A percentile compares a stretch with the other conserved stretches of the same genome.
These are phyloP conservation scores for Pinus tabuliformis DNA, from an alignment of 75 land plant species.

Conservation along the genomic window DNA sequence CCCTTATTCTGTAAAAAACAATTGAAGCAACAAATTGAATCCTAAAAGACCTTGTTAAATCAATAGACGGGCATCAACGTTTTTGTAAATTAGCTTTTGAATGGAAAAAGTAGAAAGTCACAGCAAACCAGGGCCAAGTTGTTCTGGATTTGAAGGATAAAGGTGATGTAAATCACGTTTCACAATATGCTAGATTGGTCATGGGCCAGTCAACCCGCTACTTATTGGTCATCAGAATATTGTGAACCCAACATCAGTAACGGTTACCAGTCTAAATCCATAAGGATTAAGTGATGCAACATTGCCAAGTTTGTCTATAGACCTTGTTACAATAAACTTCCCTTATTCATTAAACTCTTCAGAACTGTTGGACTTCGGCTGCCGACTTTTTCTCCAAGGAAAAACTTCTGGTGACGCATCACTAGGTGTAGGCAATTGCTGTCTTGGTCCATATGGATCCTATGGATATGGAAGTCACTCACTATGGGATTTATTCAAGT, in stretches of 20 bases:
- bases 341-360: not conserved
- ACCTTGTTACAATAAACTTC: not conserved
- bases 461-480: not conserved
- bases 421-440: not conserved
- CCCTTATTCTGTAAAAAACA: conserved; percentile 20
- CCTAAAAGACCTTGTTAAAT: conserved; percentile 13
- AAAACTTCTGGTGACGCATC: not conserved
- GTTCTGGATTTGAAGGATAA: not conserved
- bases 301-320: not conserved
- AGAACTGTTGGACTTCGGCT: not conserved
- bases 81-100: conserved; percentile 16
- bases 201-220: not conserved
- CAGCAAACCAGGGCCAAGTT: not conserved
- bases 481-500: not conserved
- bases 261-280: not conserved
- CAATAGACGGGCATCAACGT: conserved; percentile 21
- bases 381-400: not conserved
- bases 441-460: conserved; percentile 1
- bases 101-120: conserved; percentile 3
- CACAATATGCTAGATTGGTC: not conserved
- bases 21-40: conserved; percentile 13
- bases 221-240: not conserved
- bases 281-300: conserved; percentile 4
- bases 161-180: not conserved
- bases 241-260: not conserved